These are phyloP conservation scores for Penicillium glabrum DNA, from an alignment of 2,329 filamentous ascomycete genomes.

Conservation along the genomic window DNA sequence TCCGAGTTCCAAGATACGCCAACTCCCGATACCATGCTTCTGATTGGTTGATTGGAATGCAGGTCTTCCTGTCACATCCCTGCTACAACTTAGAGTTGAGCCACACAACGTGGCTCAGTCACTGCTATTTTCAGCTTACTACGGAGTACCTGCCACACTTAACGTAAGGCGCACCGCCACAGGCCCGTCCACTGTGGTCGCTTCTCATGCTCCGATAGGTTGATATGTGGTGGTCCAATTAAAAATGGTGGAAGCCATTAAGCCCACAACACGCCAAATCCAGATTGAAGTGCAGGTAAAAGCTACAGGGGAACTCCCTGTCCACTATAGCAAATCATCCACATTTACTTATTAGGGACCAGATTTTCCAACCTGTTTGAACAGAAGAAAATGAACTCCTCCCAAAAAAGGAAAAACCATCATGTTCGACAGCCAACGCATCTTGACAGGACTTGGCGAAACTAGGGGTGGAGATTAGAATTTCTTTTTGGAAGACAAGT, in stretches of 20 bases:
- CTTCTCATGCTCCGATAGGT: background rate
- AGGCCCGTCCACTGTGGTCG: background rate
- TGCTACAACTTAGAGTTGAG: background rate
- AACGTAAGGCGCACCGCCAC: background rate
- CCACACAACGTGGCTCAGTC: slow-evolving; percentile 19
- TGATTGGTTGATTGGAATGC: background rate
- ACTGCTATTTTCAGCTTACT: background rate
- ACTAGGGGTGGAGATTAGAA: background rate
- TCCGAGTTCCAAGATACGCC: background rate
- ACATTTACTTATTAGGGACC: background rate
- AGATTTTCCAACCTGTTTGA: background rate
- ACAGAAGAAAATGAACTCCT: background rate
- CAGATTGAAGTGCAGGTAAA: slow-evolving; percentile 1
- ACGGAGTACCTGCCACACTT: background rate
- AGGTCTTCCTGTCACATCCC: slow-evolving; percentile 4
- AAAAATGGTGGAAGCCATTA: background rate
- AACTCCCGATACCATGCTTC: background rate
- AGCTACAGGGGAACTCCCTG: background rate
- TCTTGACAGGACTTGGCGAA: background rate
- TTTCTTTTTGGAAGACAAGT: background rate
- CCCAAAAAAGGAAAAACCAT: background rate
- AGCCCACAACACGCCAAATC: background rate
- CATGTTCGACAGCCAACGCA: background rate
- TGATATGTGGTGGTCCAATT: background rate
- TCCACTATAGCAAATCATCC: background rate